These are phyloP conservation scores for Eucalyptus paniculata DNA, from an alignment of 345 rosid species.

Conservation along the genomic window DNA sequence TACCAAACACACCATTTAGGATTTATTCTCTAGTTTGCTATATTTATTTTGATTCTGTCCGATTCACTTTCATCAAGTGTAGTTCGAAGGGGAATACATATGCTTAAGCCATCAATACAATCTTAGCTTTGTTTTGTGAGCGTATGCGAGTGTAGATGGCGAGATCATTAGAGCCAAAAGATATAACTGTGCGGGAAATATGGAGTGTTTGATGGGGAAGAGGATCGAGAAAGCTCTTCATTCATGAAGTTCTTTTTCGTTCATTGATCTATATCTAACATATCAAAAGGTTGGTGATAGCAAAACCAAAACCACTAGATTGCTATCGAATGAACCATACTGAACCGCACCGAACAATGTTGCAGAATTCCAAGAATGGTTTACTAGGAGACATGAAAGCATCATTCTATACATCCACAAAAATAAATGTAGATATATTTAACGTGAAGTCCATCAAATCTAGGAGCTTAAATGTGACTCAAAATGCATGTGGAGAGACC, in stretches of 20 bases:
- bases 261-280: neutral
- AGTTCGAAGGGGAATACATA: neutral
- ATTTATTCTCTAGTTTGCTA: no score
- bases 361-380: neutral
- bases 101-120: neutral
- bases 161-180: neutral
- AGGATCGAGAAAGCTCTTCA: neutral
- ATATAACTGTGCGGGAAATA: neutral
- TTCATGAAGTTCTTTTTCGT: neutral
- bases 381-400: neutral
- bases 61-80: neutral
- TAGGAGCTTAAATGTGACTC: neutral
- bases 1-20: accelerated
- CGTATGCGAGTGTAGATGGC: neutral
- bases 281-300: neutral
- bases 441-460: neutral
- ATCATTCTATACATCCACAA: accelerated
- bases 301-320: neutral
- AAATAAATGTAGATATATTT: neutral
- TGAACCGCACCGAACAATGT: accelerated
- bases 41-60: no score
- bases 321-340: neutral
- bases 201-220: neutral
- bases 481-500: neutral
- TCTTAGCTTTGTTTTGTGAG: neutral